These are phyloP conservation scores for Stromatinia cepivora DNA, from an alignment of 2,329 filamentous ascomycete genomes.

Conservation along the genomic window DNA sequence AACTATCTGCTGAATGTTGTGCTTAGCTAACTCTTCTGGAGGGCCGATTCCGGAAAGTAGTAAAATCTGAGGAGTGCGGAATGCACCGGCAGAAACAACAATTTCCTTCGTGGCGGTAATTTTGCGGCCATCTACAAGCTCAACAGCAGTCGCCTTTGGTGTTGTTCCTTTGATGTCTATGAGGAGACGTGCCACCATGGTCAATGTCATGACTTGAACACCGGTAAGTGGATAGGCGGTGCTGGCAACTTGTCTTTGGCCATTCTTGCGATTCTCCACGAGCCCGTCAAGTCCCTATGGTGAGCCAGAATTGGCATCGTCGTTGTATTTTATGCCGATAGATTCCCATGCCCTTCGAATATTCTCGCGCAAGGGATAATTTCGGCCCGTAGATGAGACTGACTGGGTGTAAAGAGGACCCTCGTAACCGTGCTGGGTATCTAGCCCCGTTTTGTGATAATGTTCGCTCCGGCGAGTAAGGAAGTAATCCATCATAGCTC, in stretches of 20 bases:
- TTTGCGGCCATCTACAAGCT: neutral
- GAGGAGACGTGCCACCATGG: neutral
- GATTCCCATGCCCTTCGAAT: constrained; percentile 3
- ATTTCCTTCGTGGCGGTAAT: neutral
- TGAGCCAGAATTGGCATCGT: neutral
- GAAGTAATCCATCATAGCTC: constrained; percentile 49
- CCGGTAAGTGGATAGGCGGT: neutral
- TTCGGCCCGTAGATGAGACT: neutral
- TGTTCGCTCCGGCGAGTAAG: constrained; percentile 47
- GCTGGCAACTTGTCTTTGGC: neutral
- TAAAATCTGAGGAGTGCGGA: constrained; percentile 1
- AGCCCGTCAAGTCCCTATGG: neutral
- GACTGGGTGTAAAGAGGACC: constrained; percentile 7
- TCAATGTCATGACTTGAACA: neutral
- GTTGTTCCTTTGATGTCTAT: neutral
- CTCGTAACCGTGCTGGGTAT: constrained; percentile 6
- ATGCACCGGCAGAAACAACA: neutral
- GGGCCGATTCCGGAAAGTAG: neutral
- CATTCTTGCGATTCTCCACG: neutral
- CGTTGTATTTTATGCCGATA: neutral
- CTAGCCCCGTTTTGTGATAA: constrained; percentile 21
- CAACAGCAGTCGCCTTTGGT: neutral
- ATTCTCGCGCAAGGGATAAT: neutral
- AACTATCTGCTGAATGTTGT: constrained; percentile 13
- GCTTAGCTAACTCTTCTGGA: neutral